These are phyloP conservation scores for Trichoderma asperellum DNA, from an alignment of 2,329 filamentous ascomycete genomes.

Conservation along the genomic window DNA sequence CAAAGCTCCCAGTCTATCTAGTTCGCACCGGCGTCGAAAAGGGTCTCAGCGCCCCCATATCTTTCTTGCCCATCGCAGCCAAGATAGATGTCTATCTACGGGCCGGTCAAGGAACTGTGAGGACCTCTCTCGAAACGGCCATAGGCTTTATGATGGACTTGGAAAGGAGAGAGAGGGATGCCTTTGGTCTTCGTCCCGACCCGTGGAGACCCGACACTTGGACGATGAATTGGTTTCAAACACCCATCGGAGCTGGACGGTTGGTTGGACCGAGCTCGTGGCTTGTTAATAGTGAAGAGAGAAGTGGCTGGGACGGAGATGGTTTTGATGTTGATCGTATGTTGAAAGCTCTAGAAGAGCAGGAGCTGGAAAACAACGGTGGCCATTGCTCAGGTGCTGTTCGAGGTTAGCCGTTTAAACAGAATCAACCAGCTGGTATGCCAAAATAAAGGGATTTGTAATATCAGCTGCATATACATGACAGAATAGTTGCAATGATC, in stretches of 20 bases:
- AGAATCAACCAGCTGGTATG: not conserved
- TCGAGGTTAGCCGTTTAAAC: not conserved
- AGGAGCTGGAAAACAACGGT: not conserved
- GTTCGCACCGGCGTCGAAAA: not conserved
- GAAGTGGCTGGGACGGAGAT: not conserved
- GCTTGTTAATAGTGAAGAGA: not conserved
- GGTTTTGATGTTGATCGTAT: not conserved
- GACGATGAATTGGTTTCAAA: not conserved
- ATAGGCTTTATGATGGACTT: not conserved
- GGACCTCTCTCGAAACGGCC: not conserved
- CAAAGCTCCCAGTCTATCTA: not conserved
- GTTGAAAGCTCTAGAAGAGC: not conserved
- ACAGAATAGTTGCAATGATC: not conserved
- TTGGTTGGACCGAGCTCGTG: not conserved
- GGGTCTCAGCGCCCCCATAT: not conserved
- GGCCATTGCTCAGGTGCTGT: not conserved
- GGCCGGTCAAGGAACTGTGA: not conserved
- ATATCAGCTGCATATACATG: not conserved
- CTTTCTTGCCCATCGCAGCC: not conserved
- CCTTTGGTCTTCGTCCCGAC: not conserved
- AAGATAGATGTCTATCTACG: not conserved
- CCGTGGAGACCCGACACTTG: not conserved
- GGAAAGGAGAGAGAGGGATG: not conserved
- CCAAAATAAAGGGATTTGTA: not conserved
- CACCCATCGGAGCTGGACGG: not conserved